Evolutionary conservation across 768 basidiomycete species (phyloP).

Genomic region (Sporobolomyces phaffii): DNA sequence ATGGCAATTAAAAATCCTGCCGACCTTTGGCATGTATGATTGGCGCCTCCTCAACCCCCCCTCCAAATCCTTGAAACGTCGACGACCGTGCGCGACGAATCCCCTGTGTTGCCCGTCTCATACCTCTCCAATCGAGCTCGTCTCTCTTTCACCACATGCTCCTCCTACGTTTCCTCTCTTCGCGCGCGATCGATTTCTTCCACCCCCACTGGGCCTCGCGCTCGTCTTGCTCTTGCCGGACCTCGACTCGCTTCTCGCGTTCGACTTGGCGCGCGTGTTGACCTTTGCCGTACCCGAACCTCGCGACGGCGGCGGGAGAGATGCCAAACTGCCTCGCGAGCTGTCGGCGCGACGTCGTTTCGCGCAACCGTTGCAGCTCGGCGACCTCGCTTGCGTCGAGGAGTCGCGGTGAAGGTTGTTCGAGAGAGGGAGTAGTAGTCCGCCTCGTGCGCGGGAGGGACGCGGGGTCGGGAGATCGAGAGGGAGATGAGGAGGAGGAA

Average conservation of each 20-base stretch:
- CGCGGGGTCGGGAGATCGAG: background rate
- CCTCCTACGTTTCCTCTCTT: conserved; percentile 31
- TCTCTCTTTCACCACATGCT: conserved; percentile 28
- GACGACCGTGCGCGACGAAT: no score
- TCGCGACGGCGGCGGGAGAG: conserved; percentile 25
- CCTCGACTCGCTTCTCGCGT: conserved; percentile 3
- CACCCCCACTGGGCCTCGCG: conserved; percentile 24
- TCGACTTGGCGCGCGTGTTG: conserved; percentile 14
- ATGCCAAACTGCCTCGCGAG: conserved; percentile 37
- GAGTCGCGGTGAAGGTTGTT: background rate
- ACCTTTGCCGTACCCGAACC: conserved; percentile 29
- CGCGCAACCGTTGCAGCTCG: conserved; percentile 29
- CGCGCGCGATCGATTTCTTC: conserved; percentile 30
- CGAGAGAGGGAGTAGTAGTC: background rate
- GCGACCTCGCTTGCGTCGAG: conserved; percentile 18
- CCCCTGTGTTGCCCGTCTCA: background rate
- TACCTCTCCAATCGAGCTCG: no score
- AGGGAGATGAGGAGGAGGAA: background rate
- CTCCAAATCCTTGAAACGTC: no score
- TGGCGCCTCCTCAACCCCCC: no score
- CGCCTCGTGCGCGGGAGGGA: background rate
- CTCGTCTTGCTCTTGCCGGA: conserved; percentile 4
- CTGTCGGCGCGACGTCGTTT: background rate
- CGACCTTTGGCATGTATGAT: no score
- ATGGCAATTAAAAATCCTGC: no score